phyloP scores from a whole-genome alignment of 805 yeast species.

The Metahyphopichia silvanorum region DNA sequence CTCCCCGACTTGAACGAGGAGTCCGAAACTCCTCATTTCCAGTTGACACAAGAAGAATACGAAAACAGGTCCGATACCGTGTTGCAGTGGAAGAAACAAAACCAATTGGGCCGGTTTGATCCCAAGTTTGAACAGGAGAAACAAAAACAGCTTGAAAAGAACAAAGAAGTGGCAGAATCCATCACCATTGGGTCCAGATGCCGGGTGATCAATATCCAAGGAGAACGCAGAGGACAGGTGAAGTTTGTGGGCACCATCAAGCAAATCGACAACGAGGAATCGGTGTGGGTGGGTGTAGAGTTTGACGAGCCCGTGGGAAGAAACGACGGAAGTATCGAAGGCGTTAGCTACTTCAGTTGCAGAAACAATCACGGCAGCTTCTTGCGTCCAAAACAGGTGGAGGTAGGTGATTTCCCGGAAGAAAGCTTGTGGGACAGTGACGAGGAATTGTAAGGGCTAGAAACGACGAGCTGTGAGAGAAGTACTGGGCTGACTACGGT shows the following conservation, averaged over 20 bases:
- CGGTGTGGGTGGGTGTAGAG: constrained; percentile 78
- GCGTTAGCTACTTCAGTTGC: constrained; percentile 56
- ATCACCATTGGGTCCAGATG: constrained; percentile 55
- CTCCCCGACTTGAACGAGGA: constrained; percentile 32
- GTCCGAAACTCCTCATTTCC: constrained; percentile 32
- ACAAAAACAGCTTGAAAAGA: constrained; percentile 25
- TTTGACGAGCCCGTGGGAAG: constrained; percentile 86
- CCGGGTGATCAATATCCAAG: constrained; percentile 39
- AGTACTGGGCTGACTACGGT: not conserved
- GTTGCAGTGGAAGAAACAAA: constrained; percentile 69
- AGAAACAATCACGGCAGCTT: constrained; percentile 69
- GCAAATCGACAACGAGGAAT: constrained; percentile 49
- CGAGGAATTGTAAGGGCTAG: constrained; percentile 22
- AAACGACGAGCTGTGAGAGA: constrained; percentile 30
- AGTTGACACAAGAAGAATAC: constrained; percentile 60
- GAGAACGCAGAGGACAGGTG: constrained; percentile 68
- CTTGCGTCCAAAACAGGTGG: constrained; percentile 65
- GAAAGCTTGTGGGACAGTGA: constrained; percentile 43
- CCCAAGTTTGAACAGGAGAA: constrained; percentile 40
- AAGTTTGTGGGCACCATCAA: constrained; percentile 66
- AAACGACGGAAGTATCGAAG: constrained; percentile 74
- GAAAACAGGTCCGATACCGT: constrained; percentile 60
- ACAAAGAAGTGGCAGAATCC: constrained; percentile 18
- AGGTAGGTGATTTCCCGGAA: constrained; percentile 65
- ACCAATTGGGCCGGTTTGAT: constrained; percentile 70